Evolutionary conservation across 305 asterid genomes (phyloP).

Genomic region (Fraxinus nigra): DNA sequence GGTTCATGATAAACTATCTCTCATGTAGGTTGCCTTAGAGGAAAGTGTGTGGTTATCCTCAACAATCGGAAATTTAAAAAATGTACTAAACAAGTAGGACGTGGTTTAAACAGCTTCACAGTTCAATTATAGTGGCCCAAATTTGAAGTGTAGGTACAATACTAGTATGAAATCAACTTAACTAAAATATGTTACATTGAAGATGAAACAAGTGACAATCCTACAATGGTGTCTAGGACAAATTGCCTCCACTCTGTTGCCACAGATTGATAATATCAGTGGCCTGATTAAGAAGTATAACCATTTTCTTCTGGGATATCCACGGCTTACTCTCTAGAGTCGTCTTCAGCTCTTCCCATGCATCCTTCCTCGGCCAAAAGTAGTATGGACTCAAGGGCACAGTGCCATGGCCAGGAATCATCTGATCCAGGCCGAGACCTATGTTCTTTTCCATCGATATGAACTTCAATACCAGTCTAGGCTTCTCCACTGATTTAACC

Average conservation of each 20-base stretch:
- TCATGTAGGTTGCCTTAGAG: not conserved
- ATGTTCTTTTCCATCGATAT: slow-evolving; percentile 98
- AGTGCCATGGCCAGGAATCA: slow-evolving; percentile 66
- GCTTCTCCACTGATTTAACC: slow-evolving; percentile 46
- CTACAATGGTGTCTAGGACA: slow-evolving; percentile 34
- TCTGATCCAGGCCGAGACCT: slow-evolving; percentile 70
- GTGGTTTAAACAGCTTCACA: not conserved
- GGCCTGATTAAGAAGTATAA: slow-evolving; percentile 89
- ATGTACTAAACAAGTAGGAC: not conserved
- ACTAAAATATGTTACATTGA: slow-evolving; percentile 12
- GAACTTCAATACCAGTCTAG: slow-evolving; percentile 72
- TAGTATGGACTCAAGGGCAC: slow-evolving; percentile 59
- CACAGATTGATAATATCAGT: slow-evolving; percentile 93
- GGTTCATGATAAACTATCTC: not conserved
- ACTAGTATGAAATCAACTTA: not conserved
- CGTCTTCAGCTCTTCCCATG: slow-evolving; percentile 48
- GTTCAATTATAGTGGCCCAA: not conserved
- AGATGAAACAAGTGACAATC: slow-evolving; percentile 6
- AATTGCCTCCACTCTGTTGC: slow-evolving; percentile 94
- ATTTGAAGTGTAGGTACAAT: not conserved
- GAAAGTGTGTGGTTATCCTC: not conserved
- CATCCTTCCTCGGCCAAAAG: slow-evolving; percentile 58
- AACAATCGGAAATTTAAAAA: not conserved
- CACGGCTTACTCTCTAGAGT: slow-evolving; percentile 44
- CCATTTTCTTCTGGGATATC: slow-evolving; percentile 57